Evolutionary conservation across 2,329 filamentous ascomycete species (phyloP), one percentile per base, ranked within the genome.

Genomic region (Trichoderma aggressivum): DNA sequence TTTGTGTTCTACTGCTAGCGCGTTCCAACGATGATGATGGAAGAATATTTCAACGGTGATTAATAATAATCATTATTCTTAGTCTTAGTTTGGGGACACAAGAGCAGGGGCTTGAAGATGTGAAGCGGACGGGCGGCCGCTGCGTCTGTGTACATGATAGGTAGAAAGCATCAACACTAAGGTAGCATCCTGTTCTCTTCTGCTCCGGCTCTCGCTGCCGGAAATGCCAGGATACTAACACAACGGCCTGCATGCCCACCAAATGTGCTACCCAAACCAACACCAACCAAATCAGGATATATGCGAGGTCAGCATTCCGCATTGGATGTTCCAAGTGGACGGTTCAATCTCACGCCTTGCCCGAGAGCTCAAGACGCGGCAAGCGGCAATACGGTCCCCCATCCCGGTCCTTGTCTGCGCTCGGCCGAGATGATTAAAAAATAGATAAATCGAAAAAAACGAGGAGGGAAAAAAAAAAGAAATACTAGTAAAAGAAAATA

Each of bases 401-500:
- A 50, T 50, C 62, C 50, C 24, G 62, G 30, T 36, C 21, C 10
- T 16, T 12, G 7, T 26, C 30, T 32, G 62, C n/a, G 34, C 61
- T 64, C 39, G 61, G 61, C 61, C 61, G 61, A 64, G 50, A 64
- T 7, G 32, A 64, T 64, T 64, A 53, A 43, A 43, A 21, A 30
- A 28, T 56, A 65, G 10, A 16, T 7, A 65, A 28, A 18, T 36
- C 36, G 10, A 6, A 14, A 53, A 26, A 24, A 12, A 28, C 26
- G 24, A 32, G 30, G 11, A n/a, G n/a, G 18, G 6, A 36, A 64
- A 7, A 12, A 60, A n/a, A 47, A 59, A 21, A 30, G 7, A 47
- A 14, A 24, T 43, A 58, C 26, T 5, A 30, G 6, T n/a, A 32
- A 66, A 43, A 21, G 32, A 21, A 55, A 36, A 63, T 18, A 65